These are phyloP conservation scores for Collybiopsis confluens DNA, from an alignment of 768 basidiomycete species.

Conservation along the genomic window DNA sequence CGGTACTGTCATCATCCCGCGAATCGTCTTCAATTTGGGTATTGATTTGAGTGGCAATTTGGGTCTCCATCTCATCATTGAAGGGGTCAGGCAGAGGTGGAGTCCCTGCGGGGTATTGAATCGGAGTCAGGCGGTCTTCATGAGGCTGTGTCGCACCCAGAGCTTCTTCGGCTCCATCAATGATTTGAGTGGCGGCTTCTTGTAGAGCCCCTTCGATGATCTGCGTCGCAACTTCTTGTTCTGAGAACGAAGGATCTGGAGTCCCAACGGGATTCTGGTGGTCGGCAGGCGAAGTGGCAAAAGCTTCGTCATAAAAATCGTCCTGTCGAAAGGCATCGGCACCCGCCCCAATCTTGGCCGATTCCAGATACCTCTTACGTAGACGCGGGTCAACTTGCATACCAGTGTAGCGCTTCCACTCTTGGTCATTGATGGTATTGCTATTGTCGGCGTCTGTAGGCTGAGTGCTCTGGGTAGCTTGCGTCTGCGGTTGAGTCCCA, in stretches of 20 bases:
- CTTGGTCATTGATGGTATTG: not conserved
- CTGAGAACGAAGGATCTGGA: not conserved
- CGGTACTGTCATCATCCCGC: not conserved
- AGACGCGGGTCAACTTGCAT: not conserved
- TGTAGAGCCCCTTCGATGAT: not conserved
- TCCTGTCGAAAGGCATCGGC: not conserved
- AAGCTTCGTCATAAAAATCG: not conserved
- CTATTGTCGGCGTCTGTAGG: not conserved
- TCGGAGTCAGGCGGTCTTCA: not conserved
- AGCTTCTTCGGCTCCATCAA: not conserved
- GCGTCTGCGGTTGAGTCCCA: slow-evolving; percentile 1
- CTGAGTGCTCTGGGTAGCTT: slow-evolving; percentile 3
- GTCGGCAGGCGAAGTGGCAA: not conserved
- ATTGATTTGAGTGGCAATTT: not conserved
- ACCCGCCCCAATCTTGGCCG: not conserved
- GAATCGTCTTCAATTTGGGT: not conserved
- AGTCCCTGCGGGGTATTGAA: slow-evolving; percentile 6
- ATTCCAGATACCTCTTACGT: not conserved
- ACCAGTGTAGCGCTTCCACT: not conserved
- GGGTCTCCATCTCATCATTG: not conserved
- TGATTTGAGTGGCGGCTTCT: not conserved
- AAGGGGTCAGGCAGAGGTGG: not conserved
- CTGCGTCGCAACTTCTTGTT: slow-evolving; percentile 2
- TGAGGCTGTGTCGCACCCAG: too few species aligned
- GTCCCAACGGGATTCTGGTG: not conserved